Evolutionary conservation across 495 filamentous ascomycete species (phyloP).

Genomic region (Xylona heveae): DNA sequence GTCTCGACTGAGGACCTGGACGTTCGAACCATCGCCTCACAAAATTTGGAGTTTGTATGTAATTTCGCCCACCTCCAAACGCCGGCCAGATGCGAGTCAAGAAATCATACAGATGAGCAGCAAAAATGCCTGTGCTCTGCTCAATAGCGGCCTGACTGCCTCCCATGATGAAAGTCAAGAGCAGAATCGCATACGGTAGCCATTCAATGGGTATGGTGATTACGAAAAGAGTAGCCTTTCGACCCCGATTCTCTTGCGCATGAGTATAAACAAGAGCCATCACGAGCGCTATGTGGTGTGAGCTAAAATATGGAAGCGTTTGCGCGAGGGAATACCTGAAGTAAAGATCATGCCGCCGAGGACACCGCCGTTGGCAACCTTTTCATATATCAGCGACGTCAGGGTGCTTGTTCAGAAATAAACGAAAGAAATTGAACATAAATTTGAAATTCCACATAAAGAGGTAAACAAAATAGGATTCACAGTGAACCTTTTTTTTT

Average conservation of each 20-base stretch:
- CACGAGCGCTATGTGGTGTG: slow-evolving; percentile 36
- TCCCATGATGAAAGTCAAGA: slow-evolving; percentile 37
- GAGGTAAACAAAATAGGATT: too few species aligned
- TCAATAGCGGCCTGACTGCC: slow-evolving; percentile 24
- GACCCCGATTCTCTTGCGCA: slow-evolving; percentile 58
- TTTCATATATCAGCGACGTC: not conserved
- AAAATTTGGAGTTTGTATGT: slow-evolving; percentile 43
- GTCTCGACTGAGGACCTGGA: not conserved
- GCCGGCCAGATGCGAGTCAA: slow-evolving; percentile 61
- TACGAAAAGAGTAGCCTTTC: slow-evolving; percentile 47
- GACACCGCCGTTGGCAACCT: slow-evolving; percentile 28
- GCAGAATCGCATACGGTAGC: slow-evolving; percentile 56
- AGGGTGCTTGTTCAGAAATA: slow-evolving; percentile 1
- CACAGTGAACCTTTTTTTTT: too few species aligned
- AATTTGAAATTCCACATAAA: too few species aligned
- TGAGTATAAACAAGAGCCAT: slow-evolving; percentile 65
- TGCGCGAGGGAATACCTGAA: slow-evolving; percentile 19
- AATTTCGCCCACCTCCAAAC: slow-evolving; percentile 58
- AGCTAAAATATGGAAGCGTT: slow-evolving; percentile 9
- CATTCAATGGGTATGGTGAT: slow-evolving; percentile 54
- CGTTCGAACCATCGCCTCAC: slow-evolving; percentile 35
- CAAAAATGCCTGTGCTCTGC: slow-evolving; percentile 48
- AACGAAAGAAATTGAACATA: slow-evolving; percentile 2
- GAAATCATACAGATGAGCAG: slow-evolving; percentile 75
- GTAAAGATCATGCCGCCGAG: slow-evolving; percentile 32